phyloP scores from a whole-genome alignment of 2,329 filamentous ascomycete genomes.

The Dichotomopilus funicola region DNA sequence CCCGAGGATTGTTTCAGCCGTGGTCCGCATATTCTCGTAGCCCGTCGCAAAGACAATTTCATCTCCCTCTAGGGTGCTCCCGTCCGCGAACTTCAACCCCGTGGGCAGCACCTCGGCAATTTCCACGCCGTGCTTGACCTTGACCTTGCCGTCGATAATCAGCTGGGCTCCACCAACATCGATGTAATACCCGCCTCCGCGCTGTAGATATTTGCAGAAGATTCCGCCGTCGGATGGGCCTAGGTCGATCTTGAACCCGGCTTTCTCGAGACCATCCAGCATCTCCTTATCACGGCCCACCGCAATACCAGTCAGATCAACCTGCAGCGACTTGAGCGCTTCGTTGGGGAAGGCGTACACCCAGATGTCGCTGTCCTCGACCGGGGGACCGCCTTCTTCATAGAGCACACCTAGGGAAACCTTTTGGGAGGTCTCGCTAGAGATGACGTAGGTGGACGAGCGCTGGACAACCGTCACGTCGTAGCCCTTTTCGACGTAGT shows the following conservation, averaged over 20 bases:
- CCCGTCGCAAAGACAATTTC: conserved; percentile 59
- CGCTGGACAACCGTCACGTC: conserved; percentile 65
- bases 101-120: conserved; percentile 44
- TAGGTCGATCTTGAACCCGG: conserved; percentile 54
- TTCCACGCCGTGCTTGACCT: conserved; percentile 53
- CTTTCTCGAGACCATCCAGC: conserved; percentile 42
- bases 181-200: conserved; percentile 65
- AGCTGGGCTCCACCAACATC: conserved; percentile 58
- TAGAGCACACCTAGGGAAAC: conserved; percentile 48
- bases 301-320: conserved; percentile 33
- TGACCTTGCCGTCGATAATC: conserved; percentile 58
- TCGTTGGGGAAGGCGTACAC: conserved; percentile 51
- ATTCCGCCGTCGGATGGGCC: conserved; percentile 53
- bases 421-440: conserved; percentile 45
- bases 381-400: conserved; percentile 47
- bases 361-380: conserved; percentile 60
- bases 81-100: conserved; percentile 46
- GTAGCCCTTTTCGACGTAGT: conserved; percentile 60
- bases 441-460: conserved; percentile 57
- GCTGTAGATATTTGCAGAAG: conserved; percentile 56
- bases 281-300: conserved; percentile 33
- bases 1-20: conserved; percentile 55
- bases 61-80: conserved; percentile 51
- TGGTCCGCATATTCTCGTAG: conserved; percentile 62
- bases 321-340: conserved; percentile 54